These are phyloP conservation scores for Aspergillus arachidicola DNA, from an alignment of 2,329 filamentous ascomycete species.

Conservation along the genomic window DNA sequence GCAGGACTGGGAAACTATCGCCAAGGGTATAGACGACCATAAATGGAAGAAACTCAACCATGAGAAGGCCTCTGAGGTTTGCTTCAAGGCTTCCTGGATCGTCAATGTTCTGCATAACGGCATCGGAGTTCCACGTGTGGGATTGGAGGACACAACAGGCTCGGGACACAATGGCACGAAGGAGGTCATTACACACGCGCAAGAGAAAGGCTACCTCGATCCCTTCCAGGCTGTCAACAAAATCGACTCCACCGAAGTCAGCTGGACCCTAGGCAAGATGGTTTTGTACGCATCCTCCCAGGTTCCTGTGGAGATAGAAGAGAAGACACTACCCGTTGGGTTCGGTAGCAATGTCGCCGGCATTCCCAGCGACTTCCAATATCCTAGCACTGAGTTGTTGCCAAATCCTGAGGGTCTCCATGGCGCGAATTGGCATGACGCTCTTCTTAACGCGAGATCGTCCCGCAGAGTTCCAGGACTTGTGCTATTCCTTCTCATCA, in stretches of 20 bases:
- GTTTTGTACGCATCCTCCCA: conserved; percentile 91
- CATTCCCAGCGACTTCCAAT: conserved; percentile 78
- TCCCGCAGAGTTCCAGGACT: conserved; percentile 73
- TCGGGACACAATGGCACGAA: conserved; percentile 71
- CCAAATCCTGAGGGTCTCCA: conserved; percentile 34
- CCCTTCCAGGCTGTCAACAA: conserved; percentile 93
- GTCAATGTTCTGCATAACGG: conserved; percentile 93
- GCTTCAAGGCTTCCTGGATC: conserved; percentile 97
- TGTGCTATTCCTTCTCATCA: conserved; percentile 73
- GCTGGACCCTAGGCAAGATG: conserved; percentile 97
- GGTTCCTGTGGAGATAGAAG: conserved; percentile 65
- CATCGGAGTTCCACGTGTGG: conserved; percentile 86
- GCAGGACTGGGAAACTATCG: conserved; percentile 77
- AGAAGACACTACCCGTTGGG: conserved; percentile 74
- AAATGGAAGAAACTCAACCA: conserved; percentile 74
- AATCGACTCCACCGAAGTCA: conserved; percentile 87
- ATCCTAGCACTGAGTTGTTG: conserved; percentile 55
- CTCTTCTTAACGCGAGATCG: conserved; percentile 66
- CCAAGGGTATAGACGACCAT: conserved; percentile 63
- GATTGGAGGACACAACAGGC: conserved; percentile 65
- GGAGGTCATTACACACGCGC: conserved; percentile 66
- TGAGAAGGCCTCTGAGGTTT: conserved; percentile 80
- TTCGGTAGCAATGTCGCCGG: conserved; percentile 82
- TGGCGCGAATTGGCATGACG: conserved; percentile 61
- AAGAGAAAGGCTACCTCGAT: conserved; percentile 75